A percentile compares a stretch with the other conserved stretches of the same genome.
Conservation (phyloP, 2,329 filamentous ascomycete species). For the Fusarium pseudoanthophilum region DNA sequence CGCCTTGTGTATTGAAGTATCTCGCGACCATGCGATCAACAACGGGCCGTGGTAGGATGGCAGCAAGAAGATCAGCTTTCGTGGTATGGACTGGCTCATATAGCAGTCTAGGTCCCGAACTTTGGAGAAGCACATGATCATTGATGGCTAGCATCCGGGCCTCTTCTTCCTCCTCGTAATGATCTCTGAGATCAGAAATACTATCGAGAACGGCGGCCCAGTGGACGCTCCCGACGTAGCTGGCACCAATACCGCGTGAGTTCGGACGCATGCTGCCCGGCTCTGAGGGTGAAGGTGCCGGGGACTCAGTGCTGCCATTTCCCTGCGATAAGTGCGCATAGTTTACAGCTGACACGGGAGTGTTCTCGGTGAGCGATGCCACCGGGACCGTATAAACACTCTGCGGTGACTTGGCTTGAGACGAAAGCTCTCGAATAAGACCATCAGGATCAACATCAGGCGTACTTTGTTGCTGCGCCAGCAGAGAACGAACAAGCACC, state of each 20-base stretch:
- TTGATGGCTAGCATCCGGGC: not conserved
- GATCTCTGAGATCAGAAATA: not conserved
- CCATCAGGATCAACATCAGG: fast-evolving
- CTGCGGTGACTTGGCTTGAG: not conserved
- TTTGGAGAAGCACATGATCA: fast-evolving
- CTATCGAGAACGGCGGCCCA: not conserved
- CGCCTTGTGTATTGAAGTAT: not conserved
- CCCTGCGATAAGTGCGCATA: not conserved
- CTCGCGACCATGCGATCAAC: not conserved
- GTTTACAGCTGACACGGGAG: fast-evolving
- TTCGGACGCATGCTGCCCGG: not conserved
- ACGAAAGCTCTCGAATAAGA: not conserved
- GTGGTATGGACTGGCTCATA: not conserved
- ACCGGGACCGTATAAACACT: not conserved
- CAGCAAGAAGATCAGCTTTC: not conserved
- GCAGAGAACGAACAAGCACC: not conserved
- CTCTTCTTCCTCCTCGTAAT: not conserved
- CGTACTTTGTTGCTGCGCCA: not conserved
- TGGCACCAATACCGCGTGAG: not conserved
- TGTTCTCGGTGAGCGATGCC: fast-evolving
- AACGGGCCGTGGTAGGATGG: fast-evolving
- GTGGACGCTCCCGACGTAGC: not conserved
- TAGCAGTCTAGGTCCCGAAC: not conserved
- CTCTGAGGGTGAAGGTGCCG: not conserved
- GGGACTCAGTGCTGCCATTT: fast-evolving